Evolutionary conservation across 257 asterid genomes (phyloP).

Genomic region (Marsdenia floribunda): DNA sequence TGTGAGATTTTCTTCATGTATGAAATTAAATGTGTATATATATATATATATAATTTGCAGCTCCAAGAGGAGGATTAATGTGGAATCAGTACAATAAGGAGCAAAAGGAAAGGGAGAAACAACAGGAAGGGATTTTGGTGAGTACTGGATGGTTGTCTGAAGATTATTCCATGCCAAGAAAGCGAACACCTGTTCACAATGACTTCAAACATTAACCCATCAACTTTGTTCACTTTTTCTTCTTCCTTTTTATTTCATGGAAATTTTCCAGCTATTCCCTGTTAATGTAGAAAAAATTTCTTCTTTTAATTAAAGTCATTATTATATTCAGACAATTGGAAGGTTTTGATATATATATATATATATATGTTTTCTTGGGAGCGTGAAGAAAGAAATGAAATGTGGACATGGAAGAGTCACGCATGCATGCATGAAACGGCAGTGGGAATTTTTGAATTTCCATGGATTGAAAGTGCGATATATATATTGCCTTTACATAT

Average conservation of each 20-base stretch:
- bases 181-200: slow-evolving; percentile 20
- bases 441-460: neutral
- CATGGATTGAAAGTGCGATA: neutral
- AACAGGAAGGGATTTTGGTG: neutral
- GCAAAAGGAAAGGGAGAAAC: neutral
- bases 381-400: neutral
- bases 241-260: neutral
- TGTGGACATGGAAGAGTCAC: neutral
- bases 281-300: neutral
- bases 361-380: neutral
- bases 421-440: slow-evolving; percentile 4
- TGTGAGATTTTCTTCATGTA: neutral
- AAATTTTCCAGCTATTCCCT: neutral
- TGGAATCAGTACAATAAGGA: slow-evolving; percentile 5
- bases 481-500: neutral
- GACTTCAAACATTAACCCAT: slow-evolving; percentile 8
- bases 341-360: no score
- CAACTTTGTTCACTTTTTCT: neutral
- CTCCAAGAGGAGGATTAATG: neutral
- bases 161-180: slow-evolving; percentile 17
- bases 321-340: no score
- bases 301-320: neutral
- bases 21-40: neutral
- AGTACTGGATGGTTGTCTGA: slow-evolving; percentile 11
- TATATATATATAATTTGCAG: slow-evolving; percentile 2